Base-by-base conservation (phyloP, 441 rosid species). In the Bocquillonia castaneifolia region DNA sequence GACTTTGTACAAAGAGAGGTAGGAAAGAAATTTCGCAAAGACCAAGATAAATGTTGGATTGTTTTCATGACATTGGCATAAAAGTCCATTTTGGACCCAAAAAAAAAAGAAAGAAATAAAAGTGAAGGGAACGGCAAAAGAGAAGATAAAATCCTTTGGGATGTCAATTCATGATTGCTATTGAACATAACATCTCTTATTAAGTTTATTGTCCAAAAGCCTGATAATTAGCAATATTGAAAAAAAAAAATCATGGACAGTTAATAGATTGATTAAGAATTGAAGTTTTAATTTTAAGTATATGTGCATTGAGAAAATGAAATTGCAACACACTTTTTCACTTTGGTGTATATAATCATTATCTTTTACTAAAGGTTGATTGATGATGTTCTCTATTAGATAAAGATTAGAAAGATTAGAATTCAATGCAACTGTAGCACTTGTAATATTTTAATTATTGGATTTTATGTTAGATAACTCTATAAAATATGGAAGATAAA, bases 81-180 rank as follows among this genome's bases (percentile, higher is more conserved):
- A 25, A 66, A 52, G 56, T 56, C 56, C 32, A 10, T 14, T 44
- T 45, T 67, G 63, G 63, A 47, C 55, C 71, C 63, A 40, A 56
- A 18, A 15, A 40, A 2, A 29, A 44, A 42, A 6, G 56, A 51
- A 6, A 45, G 6, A 34, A 7, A 7, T 7, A 34, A 34, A 34
- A 34, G 7, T 34, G 7, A 34, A 7, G 7, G 7, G 3, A 34
- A 34, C 7, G 7, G 7, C 7, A 3, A 26, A 20, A 29, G 0
- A 14, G 32, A 57, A 56, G 9, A 20, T 20, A 44, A 55, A 10
- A 2, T 12, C 26, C 58, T 32, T 60, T 56, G 63, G 25, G 26
- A 44, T 67, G 63, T 31, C 63, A 20, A 57, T n/a, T 57, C 60
- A 31, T 67, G 56, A 68, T 47, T 32, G 32, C 23, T 8, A 51